These are phyloP conservation scores for Sugiyamaella neomexicana DNA, from an alignment of 1,139 yeast genomes.

Conservation along the genomic window DNA sequence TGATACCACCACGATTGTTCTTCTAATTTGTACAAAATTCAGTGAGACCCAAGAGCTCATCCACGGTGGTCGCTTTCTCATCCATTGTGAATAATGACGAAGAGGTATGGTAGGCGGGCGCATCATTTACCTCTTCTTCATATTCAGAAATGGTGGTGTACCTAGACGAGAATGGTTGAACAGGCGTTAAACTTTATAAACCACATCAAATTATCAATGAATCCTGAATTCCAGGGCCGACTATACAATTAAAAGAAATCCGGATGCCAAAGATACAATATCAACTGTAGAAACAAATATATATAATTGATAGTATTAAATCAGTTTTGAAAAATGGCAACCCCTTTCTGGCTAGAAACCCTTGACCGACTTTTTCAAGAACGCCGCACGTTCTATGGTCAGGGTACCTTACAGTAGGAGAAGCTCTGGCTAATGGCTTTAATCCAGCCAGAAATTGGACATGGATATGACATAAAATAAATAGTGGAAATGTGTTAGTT, in stretches of 20 bases:
- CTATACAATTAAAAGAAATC: too few species aligned
- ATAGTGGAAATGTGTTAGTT: not conserved
- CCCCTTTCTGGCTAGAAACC: not conserved
- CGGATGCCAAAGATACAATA: too few species aligned
- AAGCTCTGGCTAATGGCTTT: too few species aligned
- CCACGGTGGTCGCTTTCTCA: conserved; percentile 7
- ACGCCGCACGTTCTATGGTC: not conserved
- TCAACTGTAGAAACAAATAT: not conserved
- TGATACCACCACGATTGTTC: not conserved
- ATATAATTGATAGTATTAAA: not conserved
- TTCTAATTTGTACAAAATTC: not conserved
- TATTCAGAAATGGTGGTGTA: not conserved
- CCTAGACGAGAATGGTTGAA: not conserved
- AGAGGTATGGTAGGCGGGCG: conserved; percentile 9
- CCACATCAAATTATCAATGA: not conserved
- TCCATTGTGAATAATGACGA: conserved; percentile 15
- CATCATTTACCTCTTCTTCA: conserved; percentile 9
- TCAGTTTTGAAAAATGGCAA: conserved; percentile 1
- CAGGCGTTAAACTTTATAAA: too few species aligned
- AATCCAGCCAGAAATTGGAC: too few species aligned
- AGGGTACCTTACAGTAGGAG: too few species aligned
- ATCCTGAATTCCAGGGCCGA: not conserved
- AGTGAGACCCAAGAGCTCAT: not conserved
- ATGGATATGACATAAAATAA: not conserved
- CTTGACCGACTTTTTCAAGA: not conserved